Evolutionary conservation across 2,329 filamentous ascomycete genomes (phyloP), one percentile per base, ranked within the genome.

Genomic region (Xenoacremonium recifei): DNA sequence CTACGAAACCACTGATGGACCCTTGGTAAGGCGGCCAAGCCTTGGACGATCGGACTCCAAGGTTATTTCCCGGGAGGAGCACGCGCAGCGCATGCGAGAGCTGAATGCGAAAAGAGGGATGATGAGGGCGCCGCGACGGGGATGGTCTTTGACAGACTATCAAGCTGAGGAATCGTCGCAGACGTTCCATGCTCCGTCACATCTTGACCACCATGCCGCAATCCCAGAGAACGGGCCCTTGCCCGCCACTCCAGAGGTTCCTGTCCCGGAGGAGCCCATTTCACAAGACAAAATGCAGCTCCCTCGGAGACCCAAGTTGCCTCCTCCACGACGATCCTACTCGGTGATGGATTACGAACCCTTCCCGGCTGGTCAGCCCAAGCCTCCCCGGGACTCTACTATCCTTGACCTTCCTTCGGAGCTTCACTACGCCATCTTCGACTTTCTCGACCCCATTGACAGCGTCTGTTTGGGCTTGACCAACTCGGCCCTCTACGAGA

Each of bases 401-500:
- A 64, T 84, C 6, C 55, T 69, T 27, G 72, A 78, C 39, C 69
- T 84, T 3, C 80, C 80, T 12, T 61, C 72, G 1, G 80, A 84
- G 61, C 66, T 84, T 10, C 79, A 82, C 60, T 80, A 75, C 48
- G 66, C 71, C 47, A 70, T 84, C 48, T 80, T 82, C 54, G 78
- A 81, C 59, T 75, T 77, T 49, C 73, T 84, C 44, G 80, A 84
- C 62, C 77, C 77, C 36, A 82, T 84, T 48, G 80, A 84, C 62
- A 77, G 79, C 55, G 77, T 76, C 29, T 83, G 79, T 57, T 66
- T 84, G 29, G 80, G 78, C 12, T 70, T 84, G 39, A 74, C 79
- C 27, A 79, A 73, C 66, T 70, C 69, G 32, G 70, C 75, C 57
- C 73, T 82, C 50, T 84, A 84, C 60, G 64, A 68, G 23, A 77